Evolutionary conservation across 441 rosid genomes (phyloP), one percentile per base, ranked within the genome.

Genomic region (Gossypium aridum): DNA sequence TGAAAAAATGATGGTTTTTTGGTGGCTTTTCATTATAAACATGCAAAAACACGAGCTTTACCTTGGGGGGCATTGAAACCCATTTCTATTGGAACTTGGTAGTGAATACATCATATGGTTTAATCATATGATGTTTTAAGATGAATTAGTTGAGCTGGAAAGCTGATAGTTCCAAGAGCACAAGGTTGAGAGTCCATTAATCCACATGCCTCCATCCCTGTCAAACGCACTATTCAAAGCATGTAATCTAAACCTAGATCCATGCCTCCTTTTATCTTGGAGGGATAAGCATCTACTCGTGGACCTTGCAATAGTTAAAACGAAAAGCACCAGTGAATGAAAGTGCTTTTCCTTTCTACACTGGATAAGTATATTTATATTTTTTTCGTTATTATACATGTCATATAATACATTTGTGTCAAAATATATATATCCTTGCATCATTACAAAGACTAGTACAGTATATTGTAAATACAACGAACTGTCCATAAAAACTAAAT

Each of bases 231-330:
- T 64, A 45, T 25, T 92, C 85, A 92, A 14, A 92, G 89, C 87
- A 90, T 79, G 80, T 91, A 88, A 80, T 91, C 97, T 45, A 92
- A 83, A 69, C 98, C 99, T 43, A 51, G 98, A 82, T 45, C 98
- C 99, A 59, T 75, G 78, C 75, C 90, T 85, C 90, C 98, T 96
- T 80, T 85, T 53, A 76, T 82, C 87, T 80, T 86, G 20, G 85
- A 72, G 14, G 96, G 91, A 73, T 84, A 76, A 28, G 77, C 77
- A 43, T 80, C 57, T 77, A 95, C 64, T 70, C 83, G 59, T 43
- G 49, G 89, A 87, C 85, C 97, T 94, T 72, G 71, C 67, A 53
- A 53, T 64, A 54, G 70, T 70, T 19, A 67, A 65, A 68, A 22
- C 65, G 13, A 55, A 55, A 39, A 65, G 51, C n/a, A 17, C 64